phyloP scores from a whole-genome alignment of 2,329 filamentous ascomycete species.

The Coniochaeta prunicola region DNA sequence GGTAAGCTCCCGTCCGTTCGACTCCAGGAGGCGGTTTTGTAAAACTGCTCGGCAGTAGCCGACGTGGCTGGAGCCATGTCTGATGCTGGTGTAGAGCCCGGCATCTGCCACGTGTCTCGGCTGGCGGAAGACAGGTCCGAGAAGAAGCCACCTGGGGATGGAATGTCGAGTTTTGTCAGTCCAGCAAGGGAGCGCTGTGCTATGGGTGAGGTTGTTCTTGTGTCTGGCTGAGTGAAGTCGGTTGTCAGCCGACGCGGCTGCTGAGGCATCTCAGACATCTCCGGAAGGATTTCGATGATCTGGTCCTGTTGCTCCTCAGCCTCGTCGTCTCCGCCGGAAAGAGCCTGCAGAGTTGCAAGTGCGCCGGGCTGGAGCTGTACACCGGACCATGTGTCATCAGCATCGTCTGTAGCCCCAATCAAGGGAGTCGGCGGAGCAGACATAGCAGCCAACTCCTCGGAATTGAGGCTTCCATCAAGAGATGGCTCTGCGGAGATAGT shows the following conservation, averaged over 20 bases:
- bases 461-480: slow-evolving; percentile 79
- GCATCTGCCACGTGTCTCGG: slow-evolving; percentile 72
- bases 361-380: slow-evolving; percentile 73
- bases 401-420: slow-evolving; percentile 47
- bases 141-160: slow-evolving; percentile 89
- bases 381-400: slow-evolving; percentile 58
- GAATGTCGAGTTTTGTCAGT: slow-evolving; percentile 77
- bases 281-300: slow-evolving; percentile 43
- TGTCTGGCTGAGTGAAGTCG: slow-evolving; percentile 21
- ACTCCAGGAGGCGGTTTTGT: slow-evolving; percentile 69
- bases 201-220: slow-evolving; percentile 32
- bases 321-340: slow-evolving; percentile 49
- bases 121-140: slow-evolving; percentile 70
- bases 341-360: slow-evolving; percentile 70
- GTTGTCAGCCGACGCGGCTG: slow-evolving; percentile 44
- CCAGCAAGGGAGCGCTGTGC: slow-evolving; percentile 58
- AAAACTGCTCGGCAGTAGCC: slow-evolving; percentile 87
- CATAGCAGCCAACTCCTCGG: slow-evolving; percentile 76
- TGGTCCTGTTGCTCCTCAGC: slow-evolving; percentile 58
- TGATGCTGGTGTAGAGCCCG: slow-evolving; percentile 7
- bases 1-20: slow-evolving; percentile 24
- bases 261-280: slow-evolving; percentile 45
- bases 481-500: slow-evolving; percentile 77
- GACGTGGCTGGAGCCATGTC: slow-evolving; percentile 61
- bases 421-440: slow-evolving; percentile 83